These are phyloP conservation scores for Aureobasidium sp. DNA, from an alignment of 2,329 filamentous ascomycete genomes.

Conservation along the genomic window DNA sequence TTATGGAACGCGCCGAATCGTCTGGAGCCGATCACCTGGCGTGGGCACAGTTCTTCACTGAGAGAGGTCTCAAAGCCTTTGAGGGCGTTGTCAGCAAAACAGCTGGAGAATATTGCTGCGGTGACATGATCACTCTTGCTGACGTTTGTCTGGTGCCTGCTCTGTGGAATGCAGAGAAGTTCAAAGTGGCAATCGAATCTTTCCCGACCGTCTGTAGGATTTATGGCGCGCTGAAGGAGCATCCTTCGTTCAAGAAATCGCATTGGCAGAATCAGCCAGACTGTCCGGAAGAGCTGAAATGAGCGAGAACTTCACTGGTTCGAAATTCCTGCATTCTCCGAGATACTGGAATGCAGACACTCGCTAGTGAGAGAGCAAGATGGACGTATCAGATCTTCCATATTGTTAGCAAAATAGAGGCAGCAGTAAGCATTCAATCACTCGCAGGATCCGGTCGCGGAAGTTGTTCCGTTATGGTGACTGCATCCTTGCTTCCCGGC, in stretches of 20 bases:
- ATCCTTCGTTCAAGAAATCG: slow-evolving; percentile 45
- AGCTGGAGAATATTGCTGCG: slow-evolving; percentile 48
- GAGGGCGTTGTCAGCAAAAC: slow-evolving; percentile 36
- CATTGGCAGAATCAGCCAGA: slow-evolving; percentile 50
- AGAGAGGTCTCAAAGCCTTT: slow-evolving; percentile 48
- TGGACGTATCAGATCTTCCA: background rate
- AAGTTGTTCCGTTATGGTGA: background rate
- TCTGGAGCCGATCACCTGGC: slow-evolving; percentile 37
- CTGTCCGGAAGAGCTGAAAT: slow-evolving; percentile 36
- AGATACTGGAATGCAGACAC: background rate
- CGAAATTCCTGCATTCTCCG: too few relatives aligned
- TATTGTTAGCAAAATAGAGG: too few relatives aligned
- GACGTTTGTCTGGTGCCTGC: slow-evolving; percentile 53
- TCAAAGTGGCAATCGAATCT: slow-evolving; percentile 44
- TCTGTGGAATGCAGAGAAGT: slow-evolving; percentile 49
- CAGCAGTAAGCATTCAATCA: background rate
- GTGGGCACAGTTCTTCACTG: slow-evolving; percentile 47
- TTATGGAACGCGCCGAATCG: slow-evolving; percentile 42
- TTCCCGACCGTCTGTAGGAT: slow-evolving; percentile 43
- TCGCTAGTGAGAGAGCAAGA: background rate
- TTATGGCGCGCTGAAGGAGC: slow-evolving; percentile 37
- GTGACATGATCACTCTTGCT: slow-evolving; percentile 48
- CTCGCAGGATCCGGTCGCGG: background rate
- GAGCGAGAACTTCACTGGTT: slow-evolving; percentile 18
- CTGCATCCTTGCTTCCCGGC: background rate